phyloP scores from a whole-genome alignment of 768 basidiomycete species.

The Leccinum boreale region DNA sequence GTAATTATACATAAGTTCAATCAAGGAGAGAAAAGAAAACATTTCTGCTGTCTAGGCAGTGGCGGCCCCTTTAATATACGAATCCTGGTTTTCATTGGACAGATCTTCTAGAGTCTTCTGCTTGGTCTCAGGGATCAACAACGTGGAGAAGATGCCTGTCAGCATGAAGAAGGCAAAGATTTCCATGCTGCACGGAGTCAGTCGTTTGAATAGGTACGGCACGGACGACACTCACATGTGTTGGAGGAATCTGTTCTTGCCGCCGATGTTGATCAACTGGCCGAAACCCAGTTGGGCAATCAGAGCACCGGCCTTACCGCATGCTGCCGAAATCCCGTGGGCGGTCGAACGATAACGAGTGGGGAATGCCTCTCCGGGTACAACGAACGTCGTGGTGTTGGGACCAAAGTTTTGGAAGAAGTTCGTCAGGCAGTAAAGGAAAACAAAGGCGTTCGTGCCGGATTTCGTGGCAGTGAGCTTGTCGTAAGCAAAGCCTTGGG shows the following conservation, averaged over 20 bases:
- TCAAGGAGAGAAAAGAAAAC: not conserved
- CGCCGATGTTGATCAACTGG: slow-evolving; percentile 65
- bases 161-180: slow-evolving; percentile 87
- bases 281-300: slow-evolving; percentile 76
- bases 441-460: slow-evolving; percentile 62
- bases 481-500: slow-evolving; percentile 63
- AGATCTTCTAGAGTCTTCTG: slow-evolving; percentile 62
- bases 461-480: slow-evolving; percentile 43
- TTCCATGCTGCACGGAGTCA: slow-evolving; percentile 47
- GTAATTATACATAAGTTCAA: not conserved
- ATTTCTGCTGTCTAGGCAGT: slow-evolving; percentile 7
- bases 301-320: slow-evolving; percentile 82
- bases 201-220: slow-evolving; percentile 1
- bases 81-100: slow-evolving; percentile 66
- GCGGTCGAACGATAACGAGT: slow-evolving; percentile 85
- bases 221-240: slow-evolving; percentile 55
- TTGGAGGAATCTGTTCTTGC: slow-evolving; percentile 54
- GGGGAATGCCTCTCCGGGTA: slow-evolving; percentile 83
- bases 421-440: slow-evolving; percentile 82
- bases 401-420: slow-evolving; percentile 92
- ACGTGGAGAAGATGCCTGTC: slow-evolving; percentile 77
- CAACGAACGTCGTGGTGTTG: slow-evolving; percentile 75
- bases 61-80: slow-evolving; percentile 42
- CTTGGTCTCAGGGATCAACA: slow-evolving; percentile 80
- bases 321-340: slow-evolving; percentile 81